Conservation (phyloP, 306 rosid genomes). For the Quercus bicolor region DNA sequence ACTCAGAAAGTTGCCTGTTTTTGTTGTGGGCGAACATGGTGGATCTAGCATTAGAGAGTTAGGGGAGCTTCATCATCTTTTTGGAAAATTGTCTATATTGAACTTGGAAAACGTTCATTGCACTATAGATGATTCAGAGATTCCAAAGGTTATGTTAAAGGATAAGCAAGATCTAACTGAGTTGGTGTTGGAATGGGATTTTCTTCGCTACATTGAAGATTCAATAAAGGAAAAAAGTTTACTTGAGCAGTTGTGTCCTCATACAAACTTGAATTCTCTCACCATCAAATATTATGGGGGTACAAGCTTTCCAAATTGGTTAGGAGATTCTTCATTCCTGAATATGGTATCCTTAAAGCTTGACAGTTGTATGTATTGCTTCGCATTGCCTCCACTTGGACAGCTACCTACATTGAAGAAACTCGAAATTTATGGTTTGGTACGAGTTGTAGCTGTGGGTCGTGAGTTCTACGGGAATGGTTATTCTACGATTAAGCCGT, state of each 20-base stretch:
- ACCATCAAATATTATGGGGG: slow-evolving; percentile 27
- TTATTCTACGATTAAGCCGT: background rate
- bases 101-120: slow-evolving; percentile 5
- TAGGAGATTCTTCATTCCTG: slow-evolving; percentile 28
- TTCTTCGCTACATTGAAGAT: slow-evolving; percentile 20
- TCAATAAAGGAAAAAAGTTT: slow-evolving; percentile 19
- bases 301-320: slow-evolving; percentile 39
- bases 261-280: slow-evolving; percentile 33
- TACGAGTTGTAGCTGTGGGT: slow-evolving; percentile 18
- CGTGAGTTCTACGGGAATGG: slow-evolving; percentile 28
- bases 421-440: slow-evolving; percentile 27
- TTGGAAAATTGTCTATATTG: slow-evolving; percentile 31
- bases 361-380: slow-evolving; percentile 32
- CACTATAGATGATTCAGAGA: slow-evolving; percentile 8
- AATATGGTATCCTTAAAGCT: slow-evolving; percentile 24
- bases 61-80: slow-evolving; percentile 21
- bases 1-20: slow-evolving; percentile 36
- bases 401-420: slow-evolving; percentile 32
- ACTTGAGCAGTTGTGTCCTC: slow-evolving; percentile 26
- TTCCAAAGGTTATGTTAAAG: slow-evolving; percentile 24
- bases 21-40: slow-evolving; percentile 16
- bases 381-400: slow-evolving; percentile 36
- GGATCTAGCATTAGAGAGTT: slow-evolving; percentile 33
- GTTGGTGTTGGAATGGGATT: slow-evolving; percentile 32
- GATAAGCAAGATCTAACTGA: slow-evolving; percentile 27